Base-by-base conservation (phyloP, 331 rosid species). In the Telfairia occidentalis region DNA sequence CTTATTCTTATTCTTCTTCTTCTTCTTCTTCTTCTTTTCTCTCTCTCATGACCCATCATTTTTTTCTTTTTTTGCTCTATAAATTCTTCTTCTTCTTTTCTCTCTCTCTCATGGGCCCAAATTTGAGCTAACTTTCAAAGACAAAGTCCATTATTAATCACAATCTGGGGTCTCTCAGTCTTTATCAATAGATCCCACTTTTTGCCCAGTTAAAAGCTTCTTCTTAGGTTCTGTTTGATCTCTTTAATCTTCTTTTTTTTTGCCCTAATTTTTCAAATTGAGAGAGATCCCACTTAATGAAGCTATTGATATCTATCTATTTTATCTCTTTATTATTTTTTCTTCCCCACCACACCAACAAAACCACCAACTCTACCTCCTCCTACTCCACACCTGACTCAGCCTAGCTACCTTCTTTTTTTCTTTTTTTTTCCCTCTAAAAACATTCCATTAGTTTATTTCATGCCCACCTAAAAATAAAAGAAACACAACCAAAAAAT, bases 1-100 rank as follows among this genome's bases (percentile, higher is more conserved):
- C 54, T 48, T 52, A 19, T 54, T 54, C 19, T 32, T 32, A 23
- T 60, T 63, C 46, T 34, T 34, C 70, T 63, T 63, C 70, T 32
- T n/a, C n/a, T 18, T 7, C 30, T 42, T 23, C 19, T 53, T 23
- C 23, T 19, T n/a, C n/a, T 50, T n/a, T n/a, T 50, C 80, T 45
- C 71, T 59, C 87, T 40, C 78, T 23, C 78, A 45, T 37, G 43
- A 43, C 55, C 52, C n/a, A n/a, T n/a, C n/a, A n/a, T n/a, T n/a
- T n/a, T n/a, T n/a, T n/a, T n/a, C n/a, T n/a, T n/a, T n/a, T n/a
- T n/a, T n/a, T n/a, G n/a, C n/a, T n/a, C n/a, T n/a, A n/a, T n/a
- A n/a, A n/a, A n/a, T 32, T n/a, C n/a, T 18, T 7, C 30, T 42
- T 23, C 19, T 53, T 23, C 23, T 19, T n/a, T n/a, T n/a, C n/a